Evolutionary conservation across 352 stramenopile species (phyloP), one percentile per base, ranked within the genome.

Genomic region (Pythium chondricola): DNA sequence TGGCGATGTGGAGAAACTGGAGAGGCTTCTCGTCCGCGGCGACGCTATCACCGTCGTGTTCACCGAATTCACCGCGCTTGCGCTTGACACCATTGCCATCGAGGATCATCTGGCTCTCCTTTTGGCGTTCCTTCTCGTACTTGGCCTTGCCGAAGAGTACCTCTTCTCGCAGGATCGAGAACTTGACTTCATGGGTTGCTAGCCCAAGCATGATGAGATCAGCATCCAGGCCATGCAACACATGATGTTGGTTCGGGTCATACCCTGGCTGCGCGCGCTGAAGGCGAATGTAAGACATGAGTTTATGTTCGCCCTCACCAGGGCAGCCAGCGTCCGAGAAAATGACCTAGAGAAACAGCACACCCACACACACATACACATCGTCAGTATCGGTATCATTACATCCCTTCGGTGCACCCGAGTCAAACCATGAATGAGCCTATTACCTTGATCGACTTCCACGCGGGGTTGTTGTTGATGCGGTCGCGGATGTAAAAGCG

Each of bases 201-300:
- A 99, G 74, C 2, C 86, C 95, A 43, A 99, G 76, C 97, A 99
- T 99, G 74, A 99, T 99, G 4, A 99, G 78, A 84, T 99, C 97
- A 26, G 97, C 97, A 73, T 99, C 97, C 32, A 99, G 70, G 41
- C 97, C 97, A 61, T 99, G 95, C 17, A 99, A 67, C 17, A 98
- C 88, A 65, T 99, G 97, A 45, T 96, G 88, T 48, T 96, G 74
- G 67, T 99, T 99, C 18, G 95, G 95, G 74, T 98, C 85, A 67
- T 99, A 99, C 2, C 88, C 94, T 20, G 86, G 81, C 72, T 98
- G 93, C 21, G 76, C 85, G 11, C 96, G 75, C 65, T 99, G 88
- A 29, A 85, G 71, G 41, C 97, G 88, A 36, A 99, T 87, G 68
- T 98, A 98, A 39, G 95, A 65, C 95, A 99, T 99, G 37, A 99